Evolutionary conservation across 2,329 filamentous ascomycete species (phyloP), one percentile per base, ranked within the genome.

Genomic region (Emmonsiellopsis sp.): DNA sequence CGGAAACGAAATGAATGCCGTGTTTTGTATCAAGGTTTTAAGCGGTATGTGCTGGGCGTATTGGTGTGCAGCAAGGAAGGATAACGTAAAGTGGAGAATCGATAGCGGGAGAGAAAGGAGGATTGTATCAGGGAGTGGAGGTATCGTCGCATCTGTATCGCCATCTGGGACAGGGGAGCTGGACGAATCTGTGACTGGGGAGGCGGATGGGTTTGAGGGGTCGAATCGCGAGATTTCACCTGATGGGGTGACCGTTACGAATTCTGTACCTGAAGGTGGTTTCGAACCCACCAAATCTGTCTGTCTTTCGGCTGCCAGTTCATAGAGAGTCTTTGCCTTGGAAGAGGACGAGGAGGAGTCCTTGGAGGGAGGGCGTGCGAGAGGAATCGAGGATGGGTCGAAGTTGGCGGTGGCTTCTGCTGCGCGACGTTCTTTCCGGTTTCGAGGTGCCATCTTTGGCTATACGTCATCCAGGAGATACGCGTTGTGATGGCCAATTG

Each of bases 21-120:
- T 70, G 32, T 73, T 67, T 53, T 62, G 62, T 7, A 70, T 41
- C 7, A 72, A 61, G n/a, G 57, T 59, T 13, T 62, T 55, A 5
- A 70, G 44, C 3, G 65, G 59, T 51, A 67, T 68, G 3, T 64
- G 59, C 61, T 74, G 66, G 1, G 71, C 70, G 58, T 75, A 76
- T 59, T 76, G 73, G 59, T 76, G 72, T 11, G 73, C 70, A 1
- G 73, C 73, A 34, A 76, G 65, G 57, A 71, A 73, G 37, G 69
- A 66, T 35, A 76, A 65, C 3, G 73, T 76, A 53, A 75, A 66
- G 59, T 76, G 72, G 9, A 76, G 62, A 34, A 67, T 67, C 15
- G 72, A 69, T 16, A 76, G 65, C 1, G 73, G 70, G 6, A 73
- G 41, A 1, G 73, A 68, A 30, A 74, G 66, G 16, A 76, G 63